These are phyloP conservation scores for Rhododendron vialii DNA, from an alignment of 148 eudicot genomes.

Conservation along the genomic window DNA sequence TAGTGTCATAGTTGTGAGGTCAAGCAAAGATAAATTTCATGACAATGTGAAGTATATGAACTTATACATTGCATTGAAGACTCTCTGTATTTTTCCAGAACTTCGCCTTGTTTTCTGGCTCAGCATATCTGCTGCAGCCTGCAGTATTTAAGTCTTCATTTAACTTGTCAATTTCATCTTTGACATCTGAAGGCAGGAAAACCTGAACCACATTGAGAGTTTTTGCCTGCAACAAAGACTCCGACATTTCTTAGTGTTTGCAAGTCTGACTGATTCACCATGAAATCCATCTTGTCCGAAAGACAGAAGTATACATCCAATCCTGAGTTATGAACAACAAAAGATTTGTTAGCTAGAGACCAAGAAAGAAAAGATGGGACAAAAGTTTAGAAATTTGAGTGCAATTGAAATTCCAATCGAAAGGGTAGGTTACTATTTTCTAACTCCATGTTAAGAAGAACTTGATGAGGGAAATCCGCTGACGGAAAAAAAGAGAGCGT, in stretches of 20 bases:
- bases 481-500: no score
- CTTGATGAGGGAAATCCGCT: no score
- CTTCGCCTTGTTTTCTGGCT: conserved; percentile 61
- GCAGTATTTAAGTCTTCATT: conserved; percentile 35
- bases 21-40: not conserved
- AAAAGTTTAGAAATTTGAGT: not conserved
- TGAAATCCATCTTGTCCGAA: conserved; percentile 77
- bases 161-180: conserved; percentile 37
- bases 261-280: conserved; percentile 77
- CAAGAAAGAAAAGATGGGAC: not conserved
- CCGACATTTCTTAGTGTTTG: conserved; percentile 71
- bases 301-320: conserved; percentile 73
- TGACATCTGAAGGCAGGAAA: conserved; percentile 45
- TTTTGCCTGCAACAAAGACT: conserved; percentile 66
- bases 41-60: not conserved
- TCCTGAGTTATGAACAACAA: conserved; percentile 32
- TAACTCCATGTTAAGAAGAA: not conserved
- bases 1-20: conserved; percentile 7
- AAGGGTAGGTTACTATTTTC: not conserved
- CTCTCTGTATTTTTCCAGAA: conserved; percentile 56
- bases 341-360: not conserved
- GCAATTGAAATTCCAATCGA: not conserved
- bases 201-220: conserved; percentile 43
- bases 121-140: conserved; percentile 63
- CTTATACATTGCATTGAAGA: conserved; percentile 70